Base-by-base conservation (phyloP, 1,284 basidiomycete genomes). In the Phaffia rhodozyma region DNA sequence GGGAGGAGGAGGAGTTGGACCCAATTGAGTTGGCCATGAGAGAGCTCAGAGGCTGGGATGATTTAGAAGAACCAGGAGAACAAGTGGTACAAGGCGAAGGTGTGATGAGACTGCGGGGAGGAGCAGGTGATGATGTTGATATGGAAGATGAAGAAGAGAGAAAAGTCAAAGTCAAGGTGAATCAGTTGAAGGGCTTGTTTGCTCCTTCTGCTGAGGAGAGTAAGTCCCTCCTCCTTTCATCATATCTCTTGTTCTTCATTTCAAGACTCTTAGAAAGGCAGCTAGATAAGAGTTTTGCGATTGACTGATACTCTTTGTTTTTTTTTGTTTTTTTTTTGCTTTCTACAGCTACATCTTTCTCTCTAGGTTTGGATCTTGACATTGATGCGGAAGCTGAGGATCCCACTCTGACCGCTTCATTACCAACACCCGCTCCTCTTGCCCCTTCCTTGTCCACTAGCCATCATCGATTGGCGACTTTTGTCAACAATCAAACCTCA, bases 151-250 rank as follows among this genome's bases (percentile, higher is more conserved):
- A 60, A 21, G 50, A 60, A 29, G 61, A 56, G 57, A 47, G 38
- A 6, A 47, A 50, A 38, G 58, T 34, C 4, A 27, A 49, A 43
- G 23, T 50, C 30, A 53, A 66, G 25, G 23, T 61, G 29, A 66
- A 53, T 11, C 54, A 63, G 5, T 65, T 70, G 32, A 69, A 69
- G 55, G 66, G 65, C 16, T 67, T 70, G 66, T 70, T 70, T 60
- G 68, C 67, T 34, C 69, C 69, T 21, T 59, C 62, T 25, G 65
- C 67, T 48, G 67, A 68, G 29, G 61, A 66, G 23, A 67, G 68
- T 70, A 57, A 11, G 62, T 61, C 54, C 38, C 13, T 25, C 49
- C 54, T 23, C 6, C 18, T 27, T 43, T 13, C 25, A 11, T 48
- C 34, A 16, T 25, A 5, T 52, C 55, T 25, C 38, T 57, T 13